Base-by-base conservation (phyloP, 2,329 filamentous ascomycete species). In the Thielaviopsis euricoi region DNA sequence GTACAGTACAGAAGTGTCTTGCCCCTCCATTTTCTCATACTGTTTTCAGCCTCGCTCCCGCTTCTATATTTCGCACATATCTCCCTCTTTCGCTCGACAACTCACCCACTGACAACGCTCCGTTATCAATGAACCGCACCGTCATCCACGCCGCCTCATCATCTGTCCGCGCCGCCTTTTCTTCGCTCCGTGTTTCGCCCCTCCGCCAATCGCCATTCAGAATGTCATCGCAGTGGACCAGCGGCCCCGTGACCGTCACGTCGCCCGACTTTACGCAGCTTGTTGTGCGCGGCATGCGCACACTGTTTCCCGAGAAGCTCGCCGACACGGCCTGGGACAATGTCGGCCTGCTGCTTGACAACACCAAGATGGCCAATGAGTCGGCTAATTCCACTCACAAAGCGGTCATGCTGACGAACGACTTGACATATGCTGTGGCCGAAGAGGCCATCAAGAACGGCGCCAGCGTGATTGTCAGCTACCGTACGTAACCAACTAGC, bases 261-360 rank as follows among this genome's bases (percentile, higher is more conserved):
- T 62, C 60, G 21, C 60, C 62, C 19, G 60, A 57, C 58, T 79
- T 80, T 61, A 78, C 74, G 15, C 69, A 74, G 66, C 66, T 70
- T n/a, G 89, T 94, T 54, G 85, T 94, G 59, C 75, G 76, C 64
- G 83, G 87, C 10, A 90, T 95, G 86, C 81, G 79, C 66, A 83
- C 80, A 54, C 93, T 89, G 60, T 98, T 95, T 68, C 93, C 93
- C 0, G 88, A 94, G 67, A 82, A 82, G 61, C 76, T 96, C 49
- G 93, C 93, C 10, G 93, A 97, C 67, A 85, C 84, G 64, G 83
- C 86, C 63, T 98, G 90, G 79, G 93, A 98, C 69, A 98, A 98
- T 67, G 95, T 94, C n/a, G 93, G 93, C 54, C 78, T 96, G 56
- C 77, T 95, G 54, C 65, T 77, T 57, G 71, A 71, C 61, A 74